Evolutionary conservation across 306 rosid species (phyloP).

Genomic region (Sophora flavescens): DNA sequence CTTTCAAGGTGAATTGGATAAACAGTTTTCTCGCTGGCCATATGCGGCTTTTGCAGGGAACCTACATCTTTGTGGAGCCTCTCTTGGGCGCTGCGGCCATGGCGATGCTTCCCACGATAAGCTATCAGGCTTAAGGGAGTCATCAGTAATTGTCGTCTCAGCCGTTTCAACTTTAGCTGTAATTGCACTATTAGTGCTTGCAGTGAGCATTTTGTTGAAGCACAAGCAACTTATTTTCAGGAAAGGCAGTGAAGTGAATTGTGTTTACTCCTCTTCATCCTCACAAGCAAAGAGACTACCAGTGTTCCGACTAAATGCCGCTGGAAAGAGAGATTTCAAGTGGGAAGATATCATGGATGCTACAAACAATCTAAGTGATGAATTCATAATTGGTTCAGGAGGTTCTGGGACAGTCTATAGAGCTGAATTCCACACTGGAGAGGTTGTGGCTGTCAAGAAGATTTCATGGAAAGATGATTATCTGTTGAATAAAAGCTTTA

Average conservation of each 20-base stretch:
- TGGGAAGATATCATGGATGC: slow-evolving; percentile 88
- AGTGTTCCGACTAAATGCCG: slow-evolving; percentile 58
- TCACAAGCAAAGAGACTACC: slow-evolving; percentile 61
- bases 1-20: slow-evolving; percentile 70
- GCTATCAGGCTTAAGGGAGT: slow-evolving; percentile 52
- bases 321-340: slow-evolving; percentile 58
- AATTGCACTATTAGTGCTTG: slow-evolving; percentile 62
- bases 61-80: slow-evolving; percentile 74
- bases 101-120: slow-evolving; percentile 18
- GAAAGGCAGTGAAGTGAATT: slow-evolving; percentile 58
- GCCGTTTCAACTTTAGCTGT: slow-evolving; percentile 74
- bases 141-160: slow-evolving; percentile 61
- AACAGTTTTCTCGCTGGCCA: slow-evolving; percentile 76
- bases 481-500: slow-evolving; percentile 73
- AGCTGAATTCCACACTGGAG: slow-evolving; percentile 71
- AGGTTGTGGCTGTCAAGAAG: slow-evolving; percentile 85
- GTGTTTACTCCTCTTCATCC: slow-evolving; percentile 70
- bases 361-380: slow-evolving; percentile 76
- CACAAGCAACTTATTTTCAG: slow-evolving; percentile 52
- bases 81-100: slow-evolving; percentile 60
- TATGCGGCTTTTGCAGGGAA: slow-evolving; percentile 68
- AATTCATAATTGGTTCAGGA: slow-evolving; percentile 83
- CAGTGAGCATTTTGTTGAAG: slow-evolving; percentile 53
- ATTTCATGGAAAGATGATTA: slow-evolving; percentile 79
- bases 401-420: slow-evolving; percentile 90